phyloP scores from a whole-genome alignment of 2,329 filamentous ascomycete genomes.

The Lachnellula hyalina region DNA sequence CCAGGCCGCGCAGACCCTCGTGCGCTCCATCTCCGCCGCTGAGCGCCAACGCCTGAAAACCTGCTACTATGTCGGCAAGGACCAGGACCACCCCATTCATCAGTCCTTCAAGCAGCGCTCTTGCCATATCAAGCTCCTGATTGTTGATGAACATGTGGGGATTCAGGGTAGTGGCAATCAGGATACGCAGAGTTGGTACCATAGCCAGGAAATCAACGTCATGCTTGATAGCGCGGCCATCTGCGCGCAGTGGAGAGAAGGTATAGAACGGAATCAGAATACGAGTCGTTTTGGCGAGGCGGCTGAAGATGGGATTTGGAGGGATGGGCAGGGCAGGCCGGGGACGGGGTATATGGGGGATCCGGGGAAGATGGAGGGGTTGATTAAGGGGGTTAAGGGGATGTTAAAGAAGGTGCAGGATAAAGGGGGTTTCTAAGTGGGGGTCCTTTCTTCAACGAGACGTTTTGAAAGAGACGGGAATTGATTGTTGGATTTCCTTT shows the following conservation, averaged over 20 bases:
- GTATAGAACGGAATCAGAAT: conserved; percentile 60
- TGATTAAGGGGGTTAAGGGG: conserved; percentile 52
- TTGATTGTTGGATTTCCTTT: too few species aligned
- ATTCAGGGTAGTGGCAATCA: conserved; percentile 75
- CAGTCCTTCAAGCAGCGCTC: conserved; percentile 60
- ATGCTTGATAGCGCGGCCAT: conserved; percentile 62
- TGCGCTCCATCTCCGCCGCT: conserved; percentile 45
- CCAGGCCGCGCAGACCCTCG: conserved; percentile 57
- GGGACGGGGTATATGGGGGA: conserved; percentile 48
- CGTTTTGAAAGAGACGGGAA: too few species aligned
- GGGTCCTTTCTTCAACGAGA: background rate
- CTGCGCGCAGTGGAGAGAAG: conserved; percentile 58
- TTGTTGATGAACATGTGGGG: conserved; percentile 62
- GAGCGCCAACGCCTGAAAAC: conserved; percentile 51
- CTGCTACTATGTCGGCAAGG: conserved; percentile 68
- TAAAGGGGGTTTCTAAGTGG: conserved; percentile 42
- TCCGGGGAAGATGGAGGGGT: conserved; percentile 50
- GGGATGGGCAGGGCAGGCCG: conserved; percentile 44
- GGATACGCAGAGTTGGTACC: conserved; percentile 75
- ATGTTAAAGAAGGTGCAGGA: conserved; percentile 51
- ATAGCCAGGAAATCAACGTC: conserved; percentile 72
- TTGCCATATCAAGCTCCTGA: conserved; percentile 75
- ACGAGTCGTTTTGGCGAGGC: conserved; percentile 54
- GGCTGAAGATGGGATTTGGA: conserved; percentile 56
- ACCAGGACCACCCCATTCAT: conserved; percentile 62